Percentiles rank a stretch among this genome's conserved stretches.
These are phyloP conservation scores for Pyrus betulifolia DNA, from an alignment of 306 rosid species.

Conservation along the genomic window DNA sequence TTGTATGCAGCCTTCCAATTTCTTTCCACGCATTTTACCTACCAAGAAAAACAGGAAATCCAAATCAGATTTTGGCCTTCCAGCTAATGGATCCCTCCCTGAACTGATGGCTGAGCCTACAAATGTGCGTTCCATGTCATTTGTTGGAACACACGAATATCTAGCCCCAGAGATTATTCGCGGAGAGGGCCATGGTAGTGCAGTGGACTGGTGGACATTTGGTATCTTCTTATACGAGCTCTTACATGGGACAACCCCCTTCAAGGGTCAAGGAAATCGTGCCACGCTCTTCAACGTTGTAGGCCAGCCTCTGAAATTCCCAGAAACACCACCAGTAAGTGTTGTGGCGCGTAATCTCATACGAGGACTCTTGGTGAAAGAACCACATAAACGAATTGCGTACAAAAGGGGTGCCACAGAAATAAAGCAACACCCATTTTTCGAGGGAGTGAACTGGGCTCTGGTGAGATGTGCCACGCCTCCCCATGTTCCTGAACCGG, in stretches of 20 bases:
- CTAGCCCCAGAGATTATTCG: conserved; percentile 89
- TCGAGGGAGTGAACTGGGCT: conserved; percentile 92
- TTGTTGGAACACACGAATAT: conserved; percentile 87
- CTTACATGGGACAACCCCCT: conserved; percentile 77
- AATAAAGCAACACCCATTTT: conserved; percentile 82
- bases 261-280: conserved; percentile 71
- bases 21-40: conserved; percentile 74
- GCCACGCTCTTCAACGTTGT: conserved; percentile 83
- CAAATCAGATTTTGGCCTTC: conserved; percentile 71
- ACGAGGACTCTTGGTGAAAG: conserved; percentile 68
- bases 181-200: conserved; percentile 94
- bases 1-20: conserved; percentile 51
- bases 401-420: conserved; percentile 85
- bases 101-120: conserved; percentile 92
- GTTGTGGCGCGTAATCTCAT: conserved; percentile 60
- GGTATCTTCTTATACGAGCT: conserved; percentile 90
- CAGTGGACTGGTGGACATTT: conserved; percentile 94
- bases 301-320: conserved; percentile 79
- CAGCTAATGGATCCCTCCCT: conserved; percentile 54
- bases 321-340: conserved; percentile 60
- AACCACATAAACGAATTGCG: conserved; percentile 77
- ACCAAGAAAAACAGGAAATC: conserved; percentile 68
- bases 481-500: conserved; percentile 67
- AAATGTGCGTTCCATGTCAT: conserved; percentile 87
- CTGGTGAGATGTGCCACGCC: conserved; percentile 76